phyloP scores from a whole-genome alignment of 371 early-diverging fungal genomes.

The Fennellomyces sp. region DNA sequence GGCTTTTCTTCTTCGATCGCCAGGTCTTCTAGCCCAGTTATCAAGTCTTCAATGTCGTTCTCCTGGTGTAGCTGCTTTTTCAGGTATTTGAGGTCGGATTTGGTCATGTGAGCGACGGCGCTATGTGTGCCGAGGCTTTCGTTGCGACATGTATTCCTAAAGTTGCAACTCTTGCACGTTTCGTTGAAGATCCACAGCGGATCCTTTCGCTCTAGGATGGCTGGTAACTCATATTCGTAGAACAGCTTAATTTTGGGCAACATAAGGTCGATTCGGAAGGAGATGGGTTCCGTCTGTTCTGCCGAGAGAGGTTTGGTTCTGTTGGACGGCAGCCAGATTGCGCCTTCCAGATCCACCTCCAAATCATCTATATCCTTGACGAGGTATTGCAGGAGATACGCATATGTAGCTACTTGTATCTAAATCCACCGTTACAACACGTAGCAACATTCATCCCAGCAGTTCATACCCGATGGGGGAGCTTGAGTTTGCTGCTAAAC shows the following conservation, averaged over 20 bases:
- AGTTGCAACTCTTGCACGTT: constrained; percentile 49
- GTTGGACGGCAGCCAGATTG: constrained; percentile 47
- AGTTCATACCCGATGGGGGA: constrained; percentile 49
- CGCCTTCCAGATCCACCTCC: constrained; percentile 44
- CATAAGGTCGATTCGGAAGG: constrained; percentile 50
- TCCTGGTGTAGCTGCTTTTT: not conserved
- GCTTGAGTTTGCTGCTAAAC: constrained; percentile 40
- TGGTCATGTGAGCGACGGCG: constrained; percentile 35
- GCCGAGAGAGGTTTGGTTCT: too few relatives aligned
- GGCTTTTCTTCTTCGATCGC: not conserved
- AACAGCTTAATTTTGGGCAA: constrained; percentile 44
- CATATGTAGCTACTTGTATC: constrained; percentile 59
- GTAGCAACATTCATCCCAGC: not conserved
- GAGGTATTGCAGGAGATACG: constrained; percentile 43
- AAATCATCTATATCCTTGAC: constrained; percentile 42
- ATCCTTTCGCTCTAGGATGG: constrained; percentile 27
- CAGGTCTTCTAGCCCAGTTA: constrained; percentile 12
- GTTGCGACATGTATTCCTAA: constrained; percentile 31
- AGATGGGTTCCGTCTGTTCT: constrained; percentile 25
- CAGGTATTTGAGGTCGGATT: constrained; percentile 21
- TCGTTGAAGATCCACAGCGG: constrained; percentile 44
- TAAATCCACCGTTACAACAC: constrained; percentile 11
- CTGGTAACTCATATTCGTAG: constrained; percentile 34
- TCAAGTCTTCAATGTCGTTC: constrained; percentile 50
- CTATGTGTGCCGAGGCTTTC: constrained; percentile 41